Evolutionary conservation across 169 alveolate species (phyloP).

Genomic region (Plasmodium knowlesi): DNA sequence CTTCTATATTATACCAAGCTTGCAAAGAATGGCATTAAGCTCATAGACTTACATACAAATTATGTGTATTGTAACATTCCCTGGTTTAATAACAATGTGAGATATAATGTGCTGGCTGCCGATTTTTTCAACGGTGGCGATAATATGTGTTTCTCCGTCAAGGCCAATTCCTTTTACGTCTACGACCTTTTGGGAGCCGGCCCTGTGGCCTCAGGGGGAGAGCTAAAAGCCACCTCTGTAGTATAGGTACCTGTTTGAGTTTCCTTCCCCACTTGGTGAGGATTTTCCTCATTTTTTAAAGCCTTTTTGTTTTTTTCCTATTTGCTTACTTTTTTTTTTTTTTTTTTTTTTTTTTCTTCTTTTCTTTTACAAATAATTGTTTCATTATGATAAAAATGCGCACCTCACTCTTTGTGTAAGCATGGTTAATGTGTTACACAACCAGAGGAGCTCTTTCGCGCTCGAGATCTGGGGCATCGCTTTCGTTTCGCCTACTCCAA

Average conservation of each 20-base stretch:
- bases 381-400: not conserved
- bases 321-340: not conserved
- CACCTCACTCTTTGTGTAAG: not conserved
- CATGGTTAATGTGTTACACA: not conserved
- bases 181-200: conserved; percentile 6
- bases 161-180: conserved; percentile 40
- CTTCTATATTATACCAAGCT: conserved; percentile 42
- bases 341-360: not conserved
- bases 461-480: not conserved
- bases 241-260: not conserved
- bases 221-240: not conserved
- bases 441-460: not conserved
- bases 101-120: conserved; percentile 27
- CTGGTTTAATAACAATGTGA: conserved; percentile 14
- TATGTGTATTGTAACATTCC: conserved; percentile 72
- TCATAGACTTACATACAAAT: conserved; percentile 36
- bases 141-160: conserved; percentile 44
- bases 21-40: conserved; percentile 44
- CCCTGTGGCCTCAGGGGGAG: not conserved
- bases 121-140: conserved; percentile 71
- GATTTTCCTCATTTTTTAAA: not conserved
- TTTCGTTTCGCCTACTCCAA: not conserved
- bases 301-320: not conserved
- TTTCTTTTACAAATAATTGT: not conserved
- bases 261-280: not conserved